Evolutionary conservation across 164 flowering plant genomes (phyloP).

Genomic region (Chimonanthus praecox): DNA sequence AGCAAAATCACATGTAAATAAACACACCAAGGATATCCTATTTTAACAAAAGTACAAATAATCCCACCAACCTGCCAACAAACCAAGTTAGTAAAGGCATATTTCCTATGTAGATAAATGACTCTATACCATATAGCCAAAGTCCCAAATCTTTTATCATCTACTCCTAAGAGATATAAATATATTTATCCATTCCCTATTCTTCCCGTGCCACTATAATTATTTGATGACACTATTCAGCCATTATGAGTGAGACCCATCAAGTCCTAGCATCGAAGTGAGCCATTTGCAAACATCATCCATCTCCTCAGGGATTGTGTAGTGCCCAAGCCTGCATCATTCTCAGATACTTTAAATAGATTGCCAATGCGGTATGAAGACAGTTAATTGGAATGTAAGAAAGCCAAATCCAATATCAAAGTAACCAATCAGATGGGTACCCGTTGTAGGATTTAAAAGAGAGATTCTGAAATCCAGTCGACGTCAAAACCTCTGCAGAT

Average conservation of each 20-base stretch:
- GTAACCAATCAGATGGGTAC: constrained; percentile 26
- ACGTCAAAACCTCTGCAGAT: constrained; percentile 41
- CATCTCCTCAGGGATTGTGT: constrained; percentile 88
- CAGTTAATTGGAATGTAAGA: neutral
- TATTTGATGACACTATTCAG: constrained; percentile 2
- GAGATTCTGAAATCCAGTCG: constrained; percentile 50
- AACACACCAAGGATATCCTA: constrained; percentile 1
- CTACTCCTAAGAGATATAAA: constrained; percentile 12
- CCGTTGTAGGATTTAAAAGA: constrained; percentile 54
- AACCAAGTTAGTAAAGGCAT: constrained; percentile 6
- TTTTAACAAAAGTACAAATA: neutral
- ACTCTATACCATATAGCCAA: constrained; percentile 31
- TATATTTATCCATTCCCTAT: neutral
- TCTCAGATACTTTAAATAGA: neutral
- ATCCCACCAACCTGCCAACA: neutral
- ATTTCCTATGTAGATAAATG: constrained; percentile 14
- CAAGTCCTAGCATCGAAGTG: constrained; percentile 59
- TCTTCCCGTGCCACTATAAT: constrained; percentile 6
- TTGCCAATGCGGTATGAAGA: constrained; percentile 1
- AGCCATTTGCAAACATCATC: constrained; percentile 88
- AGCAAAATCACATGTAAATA: neutral
- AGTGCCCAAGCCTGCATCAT: constrained; percentile 88
- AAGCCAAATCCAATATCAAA: neutral
- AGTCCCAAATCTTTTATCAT: constrained; percentile 19
- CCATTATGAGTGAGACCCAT: constrained; percentile 34